Evolutionary conservation across 129 eudicot genomes (phyloP).

Genomic region (Pittosporum tobira): DNA sequence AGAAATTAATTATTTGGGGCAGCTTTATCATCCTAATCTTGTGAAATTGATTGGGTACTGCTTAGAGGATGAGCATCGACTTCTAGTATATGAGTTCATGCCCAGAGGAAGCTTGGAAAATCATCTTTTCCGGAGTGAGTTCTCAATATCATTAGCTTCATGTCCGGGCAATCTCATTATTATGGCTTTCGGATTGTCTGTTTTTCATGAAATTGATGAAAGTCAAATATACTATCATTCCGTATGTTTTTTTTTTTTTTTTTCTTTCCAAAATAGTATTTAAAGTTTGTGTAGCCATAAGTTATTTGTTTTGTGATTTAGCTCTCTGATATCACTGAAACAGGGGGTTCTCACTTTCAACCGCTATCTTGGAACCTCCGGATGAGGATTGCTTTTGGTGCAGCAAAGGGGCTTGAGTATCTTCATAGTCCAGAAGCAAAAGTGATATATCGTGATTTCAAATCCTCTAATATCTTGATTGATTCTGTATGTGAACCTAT

Average conservation of each 20-base stretch:
- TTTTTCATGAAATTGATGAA: not conserved
- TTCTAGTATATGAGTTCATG: conserved; percentile 77
- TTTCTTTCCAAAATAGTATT: too few relatives aligned
- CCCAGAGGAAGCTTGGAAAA: conserved; percentile 77
- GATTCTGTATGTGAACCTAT: conserved; percentile 43
- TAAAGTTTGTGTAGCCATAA: not conserved
- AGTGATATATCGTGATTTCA: conserved; percentile 74
- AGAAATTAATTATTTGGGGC: conserved; percentile 69
- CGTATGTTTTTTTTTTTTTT: too few relatives aligned
- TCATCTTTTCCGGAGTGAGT: conserved; percentile 74
- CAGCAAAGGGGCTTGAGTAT: conserved; percentile 76
- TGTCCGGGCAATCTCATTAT: not conserved
- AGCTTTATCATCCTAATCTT: conserved; percentile 67
- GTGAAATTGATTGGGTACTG: conserved; percentile 63
- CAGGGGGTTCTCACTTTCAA: conserved; percentile 62
- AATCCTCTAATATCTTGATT: conserved; percentile 60
- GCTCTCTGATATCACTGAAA: not conserved
- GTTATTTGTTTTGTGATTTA: not conserved
- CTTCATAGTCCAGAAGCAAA: conserved; percentile 71
- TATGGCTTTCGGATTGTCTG: too few relatives aligned
- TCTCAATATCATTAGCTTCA: not conserved
- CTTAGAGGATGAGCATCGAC: conserved; percentile 64
- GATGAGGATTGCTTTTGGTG: conserved; percentile 64
- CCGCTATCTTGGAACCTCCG: conserved; percentile 73
- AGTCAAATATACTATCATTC: too few relatives aligned